phyloP scores from a whole-genome alignment of 2,329 filamentous ascomycete genomes.

The Ceratocystis smalleyi region DNA sequence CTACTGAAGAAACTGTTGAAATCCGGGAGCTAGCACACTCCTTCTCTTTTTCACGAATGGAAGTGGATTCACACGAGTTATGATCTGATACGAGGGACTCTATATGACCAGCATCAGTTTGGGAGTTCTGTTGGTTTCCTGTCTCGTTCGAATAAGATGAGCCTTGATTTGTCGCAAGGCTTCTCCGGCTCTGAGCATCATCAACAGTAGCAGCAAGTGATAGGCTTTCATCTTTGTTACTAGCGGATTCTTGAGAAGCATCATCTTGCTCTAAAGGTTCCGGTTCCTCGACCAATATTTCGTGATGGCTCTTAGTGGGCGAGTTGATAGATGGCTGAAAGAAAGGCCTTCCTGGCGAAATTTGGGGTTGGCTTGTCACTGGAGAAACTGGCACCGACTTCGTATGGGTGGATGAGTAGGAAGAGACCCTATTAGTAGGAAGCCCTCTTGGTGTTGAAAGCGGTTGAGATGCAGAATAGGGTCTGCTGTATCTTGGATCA shows the following conservation, averaged over 20 bases:
- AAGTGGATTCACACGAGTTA: background rate
- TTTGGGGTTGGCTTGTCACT: background rate
- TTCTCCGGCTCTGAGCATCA: conserved; percentile 20
- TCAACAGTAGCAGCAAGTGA: conserved; percentile 46
- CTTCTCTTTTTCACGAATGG: background rate
- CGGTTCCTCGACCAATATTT: background rate
- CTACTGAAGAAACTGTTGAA: conserved; percentile 35
- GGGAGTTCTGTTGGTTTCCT: background rate
- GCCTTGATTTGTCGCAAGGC: background rate
- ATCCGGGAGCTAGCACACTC: conserved; percentile 28
- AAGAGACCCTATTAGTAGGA: background rate
- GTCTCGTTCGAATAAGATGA: background rate
- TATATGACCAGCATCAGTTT: background rate
- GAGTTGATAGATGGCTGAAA: background rate
- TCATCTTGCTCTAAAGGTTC: background rate
- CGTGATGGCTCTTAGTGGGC: background rate
- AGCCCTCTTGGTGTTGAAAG: background rate
- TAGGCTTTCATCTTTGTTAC: conserved; percentile 29
- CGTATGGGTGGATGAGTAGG: background rate
- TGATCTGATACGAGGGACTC: background rate
- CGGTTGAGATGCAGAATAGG: background rate
- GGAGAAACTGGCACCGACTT: background rate
- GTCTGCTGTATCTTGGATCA: background rate
- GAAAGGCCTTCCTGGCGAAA: background rate
- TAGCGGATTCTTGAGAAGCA: background rate